phyloP scores from a whole-genome alignment of 306 rosid species.

The Malus orientalis region DNA sequence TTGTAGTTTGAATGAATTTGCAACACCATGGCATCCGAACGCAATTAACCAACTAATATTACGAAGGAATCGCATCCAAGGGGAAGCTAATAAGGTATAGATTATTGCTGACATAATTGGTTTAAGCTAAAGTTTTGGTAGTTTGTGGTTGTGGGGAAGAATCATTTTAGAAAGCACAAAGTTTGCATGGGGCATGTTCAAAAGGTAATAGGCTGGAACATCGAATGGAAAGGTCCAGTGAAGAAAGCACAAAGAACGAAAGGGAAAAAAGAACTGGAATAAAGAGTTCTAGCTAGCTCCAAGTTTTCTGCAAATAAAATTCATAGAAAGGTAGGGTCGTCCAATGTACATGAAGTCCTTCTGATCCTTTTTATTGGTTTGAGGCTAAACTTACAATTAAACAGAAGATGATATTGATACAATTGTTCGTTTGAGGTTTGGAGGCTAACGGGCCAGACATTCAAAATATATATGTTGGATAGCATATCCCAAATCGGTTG shows the following conservation, averaged over 20 bases:
- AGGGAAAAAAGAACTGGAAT: not conserved
- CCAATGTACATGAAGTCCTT: no score
- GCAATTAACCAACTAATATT: no score
- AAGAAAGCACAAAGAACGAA: slow-evolving; percentile 12
- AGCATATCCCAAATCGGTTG: no score
- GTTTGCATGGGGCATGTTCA: not conserved
- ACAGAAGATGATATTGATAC: no score
- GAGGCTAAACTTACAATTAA: no score
- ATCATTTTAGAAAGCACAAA: not conserved
- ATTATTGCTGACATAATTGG: not conserved
- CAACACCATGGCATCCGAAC: no score
- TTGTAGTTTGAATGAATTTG: no score
- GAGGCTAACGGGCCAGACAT: no score
- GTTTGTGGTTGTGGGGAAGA: slow-evolving; percentile 1
- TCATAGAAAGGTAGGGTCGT: not conserved
- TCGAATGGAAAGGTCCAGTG: slow-evolving; percentile 24
- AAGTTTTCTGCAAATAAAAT: not conserved
- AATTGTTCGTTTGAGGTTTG: no score
- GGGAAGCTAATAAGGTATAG: not conserved
- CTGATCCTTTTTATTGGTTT: no score
- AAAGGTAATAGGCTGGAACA: slow-evolving; percentile 9
- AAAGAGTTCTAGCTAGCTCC: not conserved
- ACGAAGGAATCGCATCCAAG: no score
- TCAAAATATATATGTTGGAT: no score
- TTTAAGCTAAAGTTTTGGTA: not conserved